Percentiles rank a stretch among this genome's conserved stretches.
Evolutionary conservation across 2,329 filamentous ascomycete species (phyloP).

Genomic region (Aspergillus arachidicola): DNA sequence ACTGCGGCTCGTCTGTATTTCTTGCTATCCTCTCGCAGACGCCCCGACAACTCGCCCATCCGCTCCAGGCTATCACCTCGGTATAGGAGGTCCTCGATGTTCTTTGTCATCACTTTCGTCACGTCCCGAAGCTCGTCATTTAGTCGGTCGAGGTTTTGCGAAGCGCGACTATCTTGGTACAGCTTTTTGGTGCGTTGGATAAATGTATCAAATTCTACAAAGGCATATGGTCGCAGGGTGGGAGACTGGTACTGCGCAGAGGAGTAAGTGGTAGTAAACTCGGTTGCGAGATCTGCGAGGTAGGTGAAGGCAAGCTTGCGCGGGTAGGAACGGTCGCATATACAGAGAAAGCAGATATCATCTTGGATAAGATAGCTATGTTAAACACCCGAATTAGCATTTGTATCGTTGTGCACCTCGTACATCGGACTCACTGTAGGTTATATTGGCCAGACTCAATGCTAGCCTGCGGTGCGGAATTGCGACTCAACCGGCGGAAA

Average conservation of each 20-base stretch:
- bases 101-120: slow-evolving; percentile 99
- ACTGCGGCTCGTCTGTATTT: slow-evolving; percentile 94
- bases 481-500: slow-evolving; percentile 82
- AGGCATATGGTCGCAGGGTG: slow-evolving; percentile 84
- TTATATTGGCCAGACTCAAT: slow-evolving; percentile 85
- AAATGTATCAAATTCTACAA: slow-evolving; percentile 97
- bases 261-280: slow-evolving; percentile 87
- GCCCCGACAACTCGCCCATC: slow-evolving; percentile 92
- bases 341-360: slow-evolving; percentile 87
- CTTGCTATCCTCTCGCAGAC: slow-evolving; percentile 86
- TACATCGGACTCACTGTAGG: slow-evolving; percentile 68
- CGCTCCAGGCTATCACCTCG: slow-evolving; percentile 90
- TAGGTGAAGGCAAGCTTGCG: slow-evolving; percentile 99
- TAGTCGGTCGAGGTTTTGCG: slow-evolving; percentile 89
- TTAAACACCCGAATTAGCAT: background rate
- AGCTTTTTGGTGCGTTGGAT: slow-evolving; percentile 90
- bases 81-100: slow-evolving; percentile 96
- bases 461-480: slow-evolving; percentile 85
- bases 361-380: slow-evolving; percentile 79
- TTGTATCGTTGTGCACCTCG: too few species aligned
- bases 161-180: slow-evolving; percentile 88
- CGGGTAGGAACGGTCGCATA: slow-evolving; percentile 91
- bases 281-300: slow-evolving; percentile 84
- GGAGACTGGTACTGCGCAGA: slow-evolving; percentile 72
- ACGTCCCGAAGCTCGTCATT: slow-evolving; percentile 98